These are phyloP conservation scores for Aspergillus campestris DNA, from an alignment of 495 filamentous ascomycete genomes.

Conservation along the genomic window DNA sequence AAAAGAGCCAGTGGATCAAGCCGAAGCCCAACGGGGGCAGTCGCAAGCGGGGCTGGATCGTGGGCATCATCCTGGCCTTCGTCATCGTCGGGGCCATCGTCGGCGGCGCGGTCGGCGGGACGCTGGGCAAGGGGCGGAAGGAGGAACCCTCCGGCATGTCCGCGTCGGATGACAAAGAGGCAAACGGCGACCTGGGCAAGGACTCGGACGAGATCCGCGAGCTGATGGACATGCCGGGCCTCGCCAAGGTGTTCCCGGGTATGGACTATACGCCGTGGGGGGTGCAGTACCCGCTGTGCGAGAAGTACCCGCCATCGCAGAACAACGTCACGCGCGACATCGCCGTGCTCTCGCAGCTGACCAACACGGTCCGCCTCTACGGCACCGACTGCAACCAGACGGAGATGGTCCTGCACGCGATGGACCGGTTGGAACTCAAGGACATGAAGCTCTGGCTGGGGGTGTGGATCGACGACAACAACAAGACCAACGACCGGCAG, in stretches of 20 bases:
- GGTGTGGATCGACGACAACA: slow-evolving; percentile 85
- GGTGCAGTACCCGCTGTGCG: slow-evolving; percentile 81
- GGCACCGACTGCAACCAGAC: slow-evolving; percentile 98
- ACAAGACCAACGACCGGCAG: slow-evolving; percentile 75
- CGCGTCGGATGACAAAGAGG: slow-evolving; percentile 35
- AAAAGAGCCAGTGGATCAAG: slow-evolving; percentile 36
- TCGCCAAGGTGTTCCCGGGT: slow-evolving; percentile 94
- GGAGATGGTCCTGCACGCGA: slow-evolving; percentile 81
- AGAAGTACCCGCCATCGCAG: slow-evolving; percentile 69
- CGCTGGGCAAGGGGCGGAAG: slow-evolving; percentile 44
- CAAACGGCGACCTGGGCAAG: slow-evolving; percentile 61
- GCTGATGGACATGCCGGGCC: slow-evolving; percentile 66
- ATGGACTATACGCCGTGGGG: slow-evolving; percentile 94
- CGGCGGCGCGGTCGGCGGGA: slow-evolving; percentile 71
- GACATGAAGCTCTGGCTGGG: slow-evolving; percentile 92
- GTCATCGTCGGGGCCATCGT: slow-evolving; percentile 61
- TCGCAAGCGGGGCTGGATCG: slow-evolving; percentile 65
- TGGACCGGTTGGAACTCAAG: slow-evolving; percentile 62
- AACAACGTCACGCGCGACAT: slow-evolving; percentile 93
- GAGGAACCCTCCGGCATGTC: slow-evolving; percentile 10
- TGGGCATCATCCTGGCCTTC: slow-evolving; percentile 50
- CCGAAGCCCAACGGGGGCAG: slow-evolving; percentile 50
- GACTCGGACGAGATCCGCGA: slow-evolving; percentile 73
- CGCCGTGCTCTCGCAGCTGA: slow-evolving; percentile 85
- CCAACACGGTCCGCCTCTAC: slow-evolving; percentile 82